phyloP scores from a whole-genome alignment of 2,329 filamentous ascomycete species.

The Claviceps digitariae region DNA sequence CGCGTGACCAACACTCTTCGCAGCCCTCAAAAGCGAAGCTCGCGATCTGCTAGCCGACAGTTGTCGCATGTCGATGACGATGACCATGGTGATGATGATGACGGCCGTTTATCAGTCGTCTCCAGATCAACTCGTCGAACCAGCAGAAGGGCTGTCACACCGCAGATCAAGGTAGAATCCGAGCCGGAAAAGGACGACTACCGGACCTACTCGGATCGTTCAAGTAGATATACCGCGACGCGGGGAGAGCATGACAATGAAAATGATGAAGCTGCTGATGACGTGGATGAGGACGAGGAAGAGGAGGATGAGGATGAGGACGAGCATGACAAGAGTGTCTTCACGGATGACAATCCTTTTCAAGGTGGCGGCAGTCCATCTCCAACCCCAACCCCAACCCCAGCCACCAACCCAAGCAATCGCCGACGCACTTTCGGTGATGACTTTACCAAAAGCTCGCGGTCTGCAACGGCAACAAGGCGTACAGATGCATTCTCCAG shows the following conservation, averaged over 20 bases:
- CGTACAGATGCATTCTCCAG: conserved; percentile 24
- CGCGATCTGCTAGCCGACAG: conserved; percentile 36
- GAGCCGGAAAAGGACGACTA: conserved; percentile 28
- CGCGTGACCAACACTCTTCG: conserved; percentile 20
- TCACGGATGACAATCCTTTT: conserved; percentile 85
- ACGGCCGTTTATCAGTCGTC: conserved; percentile 23
- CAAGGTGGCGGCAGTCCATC: conserved; percentile 66
- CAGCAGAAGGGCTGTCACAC: conserved; percentile 36
- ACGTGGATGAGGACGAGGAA: conserved; percentile 17
- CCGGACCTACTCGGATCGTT: conserved; percentile 27
- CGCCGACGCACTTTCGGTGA: conserved; percentile 35
- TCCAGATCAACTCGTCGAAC: conserved; percentile 32
- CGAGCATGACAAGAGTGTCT: conserved; percentile 47
- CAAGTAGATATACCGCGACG: conserved; percentile 39
- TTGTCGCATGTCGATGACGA: neutral
- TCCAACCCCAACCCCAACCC: conserved; percentile 38
- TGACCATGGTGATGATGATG: conserved; percentile 26
- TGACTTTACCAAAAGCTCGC: conserved; percentile 27
- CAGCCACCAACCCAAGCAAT: conserved; percentile 33
- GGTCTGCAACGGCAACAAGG: conserved; percentile 31
- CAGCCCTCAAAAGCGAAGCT: conserved; percentile 41
- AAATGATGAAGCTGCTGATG: neutral
- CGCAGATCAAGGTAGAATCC: conserved; percentile 40
- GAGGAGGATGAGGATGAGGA: conserved; percentile 39
- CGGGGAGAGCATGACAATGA: neutral